phyloP scores from a whole-genome alignment of 257 asterid species.

The Striga asiatica region DNA sequence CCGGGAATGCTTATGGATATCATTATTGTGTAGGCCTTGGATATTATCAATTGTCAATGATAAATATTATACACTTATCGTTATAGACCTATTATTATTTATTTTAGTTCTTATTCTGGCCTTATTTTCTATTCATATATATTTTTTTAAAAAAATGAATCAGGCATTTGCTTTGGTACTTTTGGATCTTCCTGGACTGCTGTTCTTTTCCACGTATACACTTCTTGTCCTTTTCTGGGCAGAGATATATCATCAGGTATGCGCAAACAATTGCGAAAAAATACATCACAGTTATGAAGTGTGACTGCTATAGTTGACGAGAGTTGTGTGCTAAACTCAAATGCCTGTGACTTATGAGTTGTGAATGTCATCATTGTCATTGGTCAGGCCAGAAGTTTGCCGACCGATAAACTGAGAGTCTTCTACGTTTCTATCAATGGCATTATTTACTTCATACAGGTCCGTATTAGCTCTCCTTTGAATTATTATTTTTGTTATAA shows the following conservation, averaged over 20 bases:
- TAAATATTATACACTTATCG: too few relatives aligned
- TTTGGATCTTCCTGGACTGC: conserved; percentile 81
- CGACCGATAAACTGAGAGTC: conserved; percentile 76
- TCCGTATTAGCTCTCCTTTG: conserved; percentile 12
- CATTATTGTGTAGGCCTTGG: neutral
- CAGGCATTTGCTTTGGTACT: conserved; percentile 58
- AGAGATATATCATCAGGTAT: conserved; percentile 89
- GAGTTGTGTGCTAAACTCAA: too few relatives aligned
- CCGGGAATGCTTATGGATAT: neutral
- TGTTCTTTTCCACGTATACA: conserved; percentile 82
- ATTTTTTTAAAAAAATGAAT: conserved; percentile 2
- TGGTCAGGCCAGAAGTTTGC: conserved; percentile 88
- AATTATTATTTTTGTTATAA: neutral
- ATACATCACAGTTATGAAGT: too few relatives aligned
- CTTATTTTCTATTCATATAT: neutral
- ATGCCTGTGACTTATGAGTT: too few relatives aligned
- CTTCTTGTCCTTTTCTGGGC: conserved; percentile 96
- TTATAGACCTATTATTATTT: too few relatives aligned
- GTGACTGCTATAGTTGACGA: too few relatives aligned
- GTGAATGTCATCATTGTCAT: conserved; percentile 17
- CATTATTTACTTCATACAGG: conserved; percentile 77
- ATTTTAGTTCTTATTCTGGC: too few relatives aligned
- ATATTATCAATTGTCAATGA: too few relatives aligned
- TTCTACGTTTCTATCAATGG: conserved; percentile 50
- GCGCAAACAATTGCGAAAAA: conserved; percentile 11